A percentile compares a stretch with the other conserved stretches of the same genome.
Evolutionary conservation across 2,329 filamentous ascomycete species (phyloP).

Genomic region (Trichoderma sp.): DNA sequence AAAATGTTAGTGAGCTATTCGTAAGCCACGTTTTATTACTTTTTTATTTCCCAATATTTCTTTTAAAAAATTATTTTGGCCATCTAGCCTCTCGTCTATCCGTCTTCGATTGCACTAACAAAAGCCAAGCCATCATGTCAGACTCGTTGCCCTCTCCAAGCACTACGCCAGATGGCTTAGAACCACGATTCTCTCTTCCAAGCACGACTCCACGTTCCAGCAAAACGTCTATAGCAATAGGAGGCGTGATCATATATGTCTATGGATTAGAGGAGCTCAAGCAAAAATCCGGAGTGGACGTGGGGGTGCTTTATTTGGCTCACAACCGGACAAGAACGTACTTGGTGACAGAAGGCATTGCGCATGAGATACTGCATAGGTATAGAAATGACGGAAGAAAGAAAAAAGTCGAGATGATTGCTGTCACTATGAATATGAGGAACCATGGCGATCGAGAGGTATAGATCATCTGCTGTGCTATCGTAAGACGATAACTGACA

Average conservation of each 20-base stretch:
- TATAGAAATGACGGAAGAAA: conserved; percentile 9
- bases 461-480: background rate
- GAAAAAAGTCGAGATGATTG: conserved; percentile 12
- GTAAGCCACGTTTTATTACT: background rate
- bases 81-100: background rate
- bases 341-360: conserved; percentile 14
- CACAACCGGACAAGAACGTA: conserved; percentile 17
- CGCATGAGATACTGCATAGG: conserved; percentile 16
- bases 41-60: background rate
- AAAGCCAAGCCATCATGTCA: background rate
- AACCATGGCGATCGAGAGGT: conserved; percentile 11
- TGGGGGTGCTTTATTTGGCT: conserved; percentile 2
- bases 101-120: background rate
- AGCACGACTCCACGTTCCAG: conserved; percentile 11
- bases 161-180: conserved; percentile 5
- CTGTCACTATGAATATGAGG: conserved; percentile 16
- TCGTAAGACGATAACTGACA: background rate
- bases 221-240: background rate
- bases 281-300: conserved; percentile 4
- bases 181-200: conserved; percentile 16
- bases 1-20: background rate
- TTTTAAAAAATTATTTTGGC: background rate
- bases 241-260: conserved; percentile 2
- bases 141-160: background rate
- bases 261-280: conserved; percentile 4